Evolutionary conservation across 495 filamentous ascomycete species (phyloP).

Genomic region (Xylaria telfairii): DNA sequence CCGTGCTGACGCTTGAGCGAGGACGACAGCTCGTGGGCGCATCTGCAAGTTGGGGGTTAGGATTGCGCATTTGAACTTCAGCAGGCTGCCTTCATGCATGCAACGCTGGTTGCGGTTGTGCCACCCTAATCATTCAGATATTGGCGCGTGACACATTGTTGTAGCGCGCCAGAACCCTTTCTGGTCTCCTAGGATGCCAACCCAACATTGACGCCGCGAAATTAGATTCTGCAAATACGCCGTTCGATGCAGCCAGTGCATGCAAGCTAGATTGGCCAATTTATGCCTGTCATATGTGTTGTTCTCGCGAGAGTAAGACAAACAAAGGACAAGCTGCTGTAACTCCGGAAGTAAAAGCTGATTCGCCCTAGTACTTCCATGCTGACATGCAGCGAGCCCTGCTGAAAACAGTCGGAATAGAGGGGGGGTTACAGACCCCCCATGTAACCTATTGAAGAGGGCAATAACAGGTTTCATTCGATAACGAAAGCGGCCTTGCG

Average conservation of each 20-base stretch:
- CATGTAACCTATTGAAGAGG: slow-evolving; percentile 11
- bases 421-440: not conserved
- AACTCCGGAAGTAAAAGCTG: slow-evolving; percentile 27
- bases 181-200: slow-evolving; percentile 12
- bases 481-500: slow-evolving; percentile 1
- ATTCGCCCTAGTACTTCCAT: slow-evolving; percentile 24
- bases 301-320: slow-evolving; percentile 35
- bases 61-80: slow-evolving; percentile 6
- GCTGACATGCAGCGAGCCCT: slow-evolving; percentile 25
- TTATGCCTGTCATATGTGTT: slow-evolving; percentile 32
- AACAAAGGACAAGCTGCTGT: slow-evolving; percentile 31
- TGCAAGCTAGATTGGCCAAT: slow-evolving; percentile 26
- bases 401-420: slow-evolving; percentile 14
- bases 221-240: slow-evolving; percentile 10
- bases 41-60: slow-evolving; percentile 12
- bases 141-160: slow-evolving; percentile 29
- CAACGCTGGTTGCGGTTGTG: slow-evolving; percentile 25
- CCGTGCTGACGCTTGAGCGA: slow-evolving; percentile 4
- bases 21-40: not conserved
- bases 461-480: slow-evolving; percentile 19
- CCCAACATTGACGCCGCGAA: not conserved
- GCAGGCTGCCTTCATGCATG: slow-evolving; percentile 26
- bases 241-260: not conserved
- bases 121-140: slow-evolving; percentile 14
- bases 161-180: slow-evolving; percentile 6